Evolutionary conservation across 805 yeast species (phyloP), one percentile per base, ranked within the genome.

Genomic region (Candida oleophila): DNA sequence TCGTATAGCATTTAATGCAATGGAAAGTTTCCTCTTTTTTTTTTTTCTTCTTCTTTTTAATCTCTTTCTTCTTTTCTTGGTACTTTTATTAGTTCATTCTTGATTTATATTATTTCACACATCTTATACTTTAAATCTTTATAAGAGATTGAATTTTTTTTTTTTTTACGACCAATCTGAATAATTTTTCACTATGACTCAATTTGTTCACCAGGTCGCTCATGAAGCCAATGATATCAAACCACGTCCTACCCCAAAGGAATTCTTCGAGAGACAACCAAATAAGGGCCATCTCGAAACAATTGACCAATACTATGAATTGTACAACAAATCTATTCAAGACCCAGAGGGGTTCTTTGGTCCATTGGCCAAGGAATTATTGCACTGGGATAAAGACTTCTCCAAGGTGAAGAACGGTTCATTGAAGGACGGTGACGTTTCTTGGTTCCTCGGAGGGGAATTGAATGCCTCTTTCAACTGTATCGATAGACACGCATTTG

Each of bases 291-390:
- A 81, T 58, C 61, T 89, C 49, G 68, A 75, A 42, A 71, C 80
- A 36, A 61, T 88, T 43, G 87, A 81, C 9, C 85, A 89, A 55
- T 91, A 91, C 75, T 68, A 80, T 52, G 64, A 72, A 49, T 59
- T 89, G 68, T 88, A 91, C 73, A 65, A 80, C 52, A 76, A 87
- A 73, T 87, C 96, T 21, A 81, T 91, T 53, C 74, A 80, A 47
- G 80, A 87, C 59, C 98, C 98, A 38, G 86, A 80, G 45, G 76
- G 69, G 32, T 91, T 92, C 66, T 91, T 87, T 65, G 91, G 90
- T 41, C 80, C 82, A 43, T 72, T 78, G 64, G 97, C 96, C 43
- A 77, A 75, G 48, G 80, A 85, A 59, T 76, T 81, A 47, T 77
- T 91, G 55, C 69, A 78, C 57, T 91, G 97, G 97, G 88, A 84